These are phyloP conservation scores for Zanthoxylum bungeanum DNA, from an alignment of 345 rosid species.

Conservation along the genomic window DNA sequence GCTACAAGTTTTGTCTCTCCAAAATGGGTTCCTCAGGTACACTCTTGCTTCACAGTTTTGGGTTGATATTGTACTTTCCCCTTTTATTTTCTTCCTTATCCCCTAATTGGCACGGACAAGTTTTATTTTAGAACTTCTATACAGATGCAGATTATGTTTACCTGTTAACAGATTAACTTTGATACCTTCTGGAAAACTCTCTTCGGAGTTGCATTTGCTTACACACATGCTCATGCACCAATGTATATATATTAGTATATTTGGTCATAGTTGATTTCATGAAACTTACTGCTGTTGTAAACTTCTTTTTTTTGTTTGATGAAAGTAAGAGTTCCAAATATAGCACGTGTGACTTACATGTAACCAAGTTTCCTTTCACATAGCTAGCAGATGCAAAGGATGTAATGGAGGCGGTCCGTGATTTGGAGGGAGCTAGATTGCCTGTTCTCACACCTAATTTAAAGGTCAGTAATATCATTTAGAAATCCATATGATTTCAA, in stretches of 20 bases:
- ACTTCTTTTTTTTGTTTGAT: neutral
- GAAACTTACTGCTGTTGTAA: neutral
- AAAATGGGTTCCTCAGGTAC: conserved; percentile 82
- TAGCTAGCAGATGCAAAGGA: conserved; percentile 76
- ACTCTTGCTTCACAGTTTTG: neutral
- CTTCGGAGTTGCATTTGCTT: neutral
- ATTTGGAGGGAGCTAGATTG: conserved; percentile 45
- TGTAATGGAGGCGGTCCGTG: conserved; percentile 53
- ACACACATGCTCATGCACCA: neutral
- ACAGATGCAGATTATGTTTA: neutral
- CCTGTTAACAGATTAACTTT: neutral
- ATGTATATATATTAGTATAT: neutral
- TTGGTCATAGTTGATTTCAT: neutral
- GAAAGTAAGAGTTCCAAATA: neutral
- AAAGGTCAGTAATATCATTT: conserved; percentile 35
- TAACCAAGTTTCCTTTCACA: conserved; percentile 8
- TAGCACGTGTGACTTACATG: neutral
- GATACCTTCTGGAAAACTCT: neutral
- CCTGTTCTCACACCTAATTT: conserved; percentile 76
- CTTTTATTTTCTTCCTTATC: neutral
- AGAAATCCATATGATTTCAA: neutral
- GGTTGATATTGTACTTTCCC: neutral
- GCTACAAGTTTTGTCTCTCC: conserved; percentile 85
- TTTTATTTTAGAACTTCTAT: neutral
- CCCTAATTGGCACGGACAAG: neutral